phyloP scores from a whole-genome alignment of 306 rosid species.

The Castanospermum australe region DNA sequence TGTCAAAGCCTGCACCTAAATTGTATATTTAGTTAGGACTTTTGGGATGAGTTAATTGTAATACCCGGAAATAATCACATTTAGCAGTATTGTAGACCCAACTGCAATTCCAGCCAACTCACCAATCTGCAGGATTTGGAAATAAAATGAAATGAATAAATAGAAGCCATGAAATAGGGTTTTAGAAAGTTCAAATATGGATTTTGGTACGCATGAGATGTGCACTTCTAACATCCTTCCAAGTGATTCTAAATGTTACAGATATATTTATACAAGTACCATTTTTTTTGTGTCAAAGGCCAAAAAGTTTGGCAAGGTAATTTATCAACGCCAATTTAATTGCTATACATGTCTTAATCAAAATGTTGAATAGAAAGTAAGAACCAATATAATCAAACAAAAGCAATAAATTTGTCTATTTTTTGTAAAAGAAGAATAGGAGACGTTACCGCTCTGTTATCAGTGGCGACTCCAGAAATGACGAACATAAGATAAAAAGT shows the following conservation, averaged over 20 bases:
- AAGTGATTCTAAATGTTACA: background rate
- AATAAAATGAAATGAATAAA: background rate
- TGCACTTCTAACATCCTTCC: background rate
- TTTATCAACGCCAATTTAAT: no score
- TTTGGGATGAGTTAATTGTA: background rate
- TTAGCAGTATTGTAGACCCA: slow-evolving; percentile 70
- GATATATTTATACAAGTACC: background rate
- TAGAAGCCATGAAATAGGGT: background rate
- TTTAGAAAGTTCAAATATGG: background rate
- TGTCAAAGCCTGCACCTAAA: background rate
- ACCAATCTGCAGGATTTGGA: slow-evolving; percentile 55
- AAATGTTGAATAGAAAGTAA: background rate
- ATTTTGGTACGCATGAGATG: background rate
- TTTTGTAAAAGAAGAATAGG: background rate
- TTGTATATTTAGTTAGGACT: background rate
- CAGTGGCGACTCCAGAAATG: slow-evolving; percentile 79
- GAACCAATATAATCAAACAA: background rate
- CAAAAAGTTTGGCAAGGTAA: background rate
- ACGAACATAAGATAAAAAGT: slow-evolving; percentile 85
- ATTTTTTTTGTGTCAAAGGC: background rate
- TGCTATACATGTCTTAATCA: background rate
- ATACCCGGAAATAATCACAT: slow-evolving; percentile 86
- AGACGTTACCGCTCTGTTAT: slow-evolving; percentile 66
- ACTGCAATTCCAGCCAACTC: slow-evolving; percentile 88
- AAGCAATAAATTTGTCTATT: background rate